Evolutionary conservation across 1,139 yeast genomes (phyloP).

Genomic region (Barnettozyma hawaiiensis): DNA sequence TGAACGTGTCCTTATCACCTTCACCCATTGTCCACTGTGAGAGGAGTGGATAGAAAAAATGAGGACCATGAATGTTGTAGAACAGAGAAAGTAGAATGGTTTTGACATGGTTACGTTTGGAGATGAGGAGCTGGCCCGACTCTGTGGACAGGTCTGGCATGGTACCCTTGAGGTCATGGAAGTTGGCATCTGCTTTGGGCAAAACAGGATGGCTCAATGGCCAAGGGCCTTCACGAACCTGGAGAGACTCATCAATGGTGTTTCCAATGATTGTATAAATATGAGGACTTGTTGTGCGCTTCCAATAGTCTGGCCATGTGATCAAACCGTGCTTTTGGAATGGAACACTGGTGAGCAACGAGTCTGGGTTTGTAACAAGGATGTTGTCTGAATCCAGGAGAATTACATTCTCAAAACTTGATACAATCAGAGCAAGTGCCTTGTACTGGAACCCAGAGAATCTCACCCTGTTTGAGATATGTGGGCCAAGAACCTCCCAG

Average conservation of each 20-base stretch:
- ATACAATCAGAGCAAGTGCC: constrained; percentile 64
- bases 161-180: constrained; percentile 63
- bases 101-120: constrained; percentile 58
- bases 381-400: constrained; percentile 73
- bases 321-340: constrained; percentile 32
- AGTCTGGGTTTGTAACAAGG: constrained; percentile 55
- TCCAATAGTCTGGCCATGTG: constrained; percentile 72
- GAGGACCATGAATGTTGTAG: constrained; percentile 76
- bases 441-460: constrained; percentile 76
- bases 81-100: constrained; percentile 64
- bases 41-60: constrained; percentile 68
- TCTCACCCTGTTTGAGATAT: constrained; percentile 10
- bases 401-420: constrained; percentile 68
- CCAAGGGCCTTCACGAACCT: constrained; percentile 28
- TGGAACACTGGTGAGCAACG: constrained; percentile 38
- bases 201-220: constrained; percentile 18
- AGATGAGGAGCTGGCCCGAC: constrained; percentile 72
- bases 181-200: constrained; percentile 37
- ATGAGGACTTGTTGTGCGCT: constrained; percentile 54
- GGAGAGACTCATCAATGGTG: constrained; percentile 34
- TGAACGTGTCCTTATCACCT: constrained; percentile 86
- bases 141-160: constrained; percentile 80
- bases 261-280: constrained; percentile 51
- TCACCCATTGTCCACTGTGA: constrained; percentile 85
- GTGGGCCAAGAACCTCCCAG: constrained; percentile 39